Base-by-base conservation (phyloP, 1,284 basidiomycete species). In the Somion occarium region DNA sequence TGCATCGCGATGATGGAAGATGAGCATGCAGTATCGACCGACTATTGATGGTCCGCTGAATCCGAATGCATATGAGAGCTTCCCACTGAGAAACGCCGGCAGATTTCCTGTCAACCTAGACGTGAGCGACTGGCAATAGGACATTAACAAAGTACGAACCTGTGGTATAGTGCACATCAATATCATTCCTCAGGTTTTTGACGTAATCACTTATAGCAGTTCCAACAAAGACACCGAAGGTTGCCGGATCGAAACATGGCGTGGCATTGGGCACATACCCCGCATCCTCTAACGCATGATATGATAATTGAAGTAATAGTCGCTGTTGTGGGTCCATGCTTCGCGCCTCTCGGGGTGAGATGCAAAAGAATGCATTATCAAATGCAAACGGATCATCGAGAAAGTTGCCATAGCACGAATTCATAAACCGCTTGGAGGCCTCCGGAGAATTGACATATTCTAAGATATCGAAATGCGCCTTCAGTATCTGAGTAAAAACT, bases 291-390 rank as follows among this genome's bases (percentile, higher is more conserved):
- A 89, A 68, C 0, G 86, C 86, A 52, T 84, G 74, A 48, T 86
- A 78, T 1, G 82, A 82, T 1, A 77, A 72, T 26, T 83, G 84
- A 22, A 88, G 72, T 2, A 88, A 68, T 18, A 88, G 56, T 2
- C 85, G 76, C 58, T 87, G 85, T 57, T 88, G 86, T 3, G 86
- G 86, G 59, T 88, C 85, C 82, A 88, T 87, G 61, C 73, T 78
- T 51, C 70, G 77, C 5, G 85, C 85, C 64, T 88, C 86, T 3
- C 85, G 74, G 1, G 85, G 86, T 45, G 80, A 85, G 34, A 88
- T 77, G 53, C 78, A 77, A 72, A 89, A 88, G 62, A 88, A 86
- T 56, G 70, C 69, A 61, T 85, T 73, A 62, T 89, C 86, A 59
- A 89, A 89, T 43, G 72, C 70, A 54, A 78, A 79, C 19, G 73